Percentiles rank a stretch among this genome's conserved stretches.
Conservation (phyloP, 192 early-diverging fungal genomes). For the Lunasporangiospora selenospora region DNA sequence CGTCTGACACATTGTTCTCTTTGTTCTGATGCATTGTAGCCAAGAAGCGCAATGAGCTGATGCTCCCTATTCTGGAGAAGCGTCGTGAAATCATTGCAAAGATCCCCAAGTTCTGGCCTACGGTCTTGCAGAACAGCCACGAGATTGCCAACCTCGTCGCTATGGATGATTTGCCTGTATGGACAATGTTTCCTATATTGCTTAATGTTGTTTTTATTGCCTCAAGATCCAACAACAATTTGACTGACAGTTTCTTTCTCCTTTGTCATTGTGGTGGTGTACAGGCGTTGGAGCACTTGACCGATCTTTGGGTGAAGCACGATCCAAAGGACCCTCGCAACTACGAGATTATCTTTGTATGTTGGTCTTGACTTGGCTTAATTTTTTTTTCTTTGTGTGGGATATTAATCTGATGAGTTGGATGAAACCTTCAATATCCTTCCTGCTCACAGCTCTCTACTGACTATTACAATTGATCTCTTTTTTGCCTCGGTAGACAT, state of each 20-base stretch:
- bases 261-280: not conserved
- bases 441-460: no score
- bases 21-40: not conserved
- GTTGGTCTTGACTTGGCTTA: no score
- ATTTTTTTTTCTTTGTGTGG: no score
- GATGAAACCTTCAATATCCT: no score
- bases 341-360: slow-evolving; percentile 61
- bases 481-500: slow-evolving; percentile 19
- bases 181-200: not conserved
- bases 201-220: not conserved
- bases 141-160: slow-evolving; percentile 12
- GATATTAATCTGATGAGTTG: no score
- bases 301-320: slow-evolving; percentile 34
- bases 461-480: no score
- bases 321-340: slow-evolving; percentile 52
- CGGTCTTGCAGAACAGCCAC: slow-evolving; percentile 50
- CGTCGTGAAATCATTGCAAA: slow-evolving; percentile 56
- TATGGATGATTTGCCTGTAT: slow-evolving; percentile 27
- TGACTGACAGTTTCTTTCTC: not conserved
- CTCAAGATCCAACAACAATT: no score
- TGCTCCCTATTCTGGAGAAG: slow-evolving; percentile 51
- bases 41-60: slow-evolving; percentile 32
- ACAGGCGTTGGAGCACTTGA: slow-evolving; percentile 38
- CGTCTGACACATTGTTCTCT: no score
- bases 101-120: slow-evolving; percentile 65